A percentile compares a stretch with the other conserved stretches of the same genome.
These are phyloP conservation scores for Phytophthora pini DNA, from an alignment of 352 stramenopile genomes.

Conservation along the genomic window DNA sequence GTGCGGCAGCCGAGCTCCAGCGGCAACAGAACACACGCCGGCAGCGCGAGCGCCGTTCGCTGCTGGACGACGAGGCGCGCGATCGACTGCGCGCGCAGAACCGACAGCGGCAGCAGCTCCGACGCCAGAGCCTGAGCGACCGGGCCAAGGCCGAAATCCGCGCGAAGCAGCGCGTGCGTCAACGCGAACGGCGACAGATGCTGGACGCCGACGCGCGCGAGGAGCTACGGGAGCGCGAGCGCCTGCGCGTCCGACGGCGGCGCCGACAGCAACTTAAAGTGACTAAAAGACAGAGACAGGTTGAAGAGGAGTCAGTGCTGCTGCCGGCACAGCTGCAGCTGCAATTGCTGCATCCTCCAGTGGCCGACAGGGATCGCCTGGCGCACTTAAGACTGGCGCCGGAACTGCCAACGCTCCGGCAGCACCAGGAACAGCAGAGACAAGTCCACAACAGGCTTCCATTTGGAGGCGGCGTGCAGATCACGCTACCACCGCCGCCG, in stretches of 20 bases:
- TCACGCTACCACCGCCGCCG: slow-evolving; percentile 45
- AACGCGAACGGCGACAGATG: slow-evolving; percentile 48
- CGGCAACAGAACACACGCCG: slow-evolving; percentile 50
- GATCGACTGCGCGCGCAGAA: slow-evolving; percentile 65
- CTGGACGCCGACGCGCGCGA: slow-evolving; percentile 53
- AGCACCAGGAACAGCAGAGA: slow-evolving; percentile 36
- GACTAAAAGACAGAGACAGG: slow-evolving; percentile 8
- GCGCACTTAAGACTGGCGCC: slow-evolving; percentile 26
- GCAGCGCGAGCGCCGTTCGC: slow-evolving; percentile 54
- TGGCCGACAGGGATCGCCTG: slow-evolving; percentile 15
- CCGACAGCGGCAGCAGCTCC: slow-evolving; percentile 58
- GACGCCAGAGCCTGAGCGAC: slow-evolving; percentile 54
- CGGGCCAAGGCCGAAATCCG: slow-evolving; percentile 40
- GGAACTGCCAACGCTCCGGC: slow-evolving; percentile 33
- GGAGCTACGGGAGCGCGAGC: slow-evolving; percentile 53
- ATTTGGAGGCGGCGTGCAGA: slow-evolving; percentile 39
- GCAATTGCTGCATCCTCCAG: slow-evolving; percentile 5
- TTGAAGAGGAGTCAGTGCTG: not conserved
- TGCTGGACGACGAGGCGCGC: slow-evolving; percentile 48
- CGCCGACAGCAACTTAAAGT: slow-evolving; percentile 33
- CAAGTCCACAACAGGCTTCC: slow-evolving; percentile 31
- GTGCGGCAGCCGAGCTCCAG: slow-evolving; percentile 31
- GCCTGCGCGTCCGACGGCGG: slow-evolving; percentile 48
- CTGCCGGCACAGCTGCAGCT: not conserved
- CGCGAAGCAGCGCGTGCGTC: slow-evolving; percentile 50